Conservation (phyloP, 2,329 filamentous ascomycete genomes). For the Curvularia sp. region DNA sequence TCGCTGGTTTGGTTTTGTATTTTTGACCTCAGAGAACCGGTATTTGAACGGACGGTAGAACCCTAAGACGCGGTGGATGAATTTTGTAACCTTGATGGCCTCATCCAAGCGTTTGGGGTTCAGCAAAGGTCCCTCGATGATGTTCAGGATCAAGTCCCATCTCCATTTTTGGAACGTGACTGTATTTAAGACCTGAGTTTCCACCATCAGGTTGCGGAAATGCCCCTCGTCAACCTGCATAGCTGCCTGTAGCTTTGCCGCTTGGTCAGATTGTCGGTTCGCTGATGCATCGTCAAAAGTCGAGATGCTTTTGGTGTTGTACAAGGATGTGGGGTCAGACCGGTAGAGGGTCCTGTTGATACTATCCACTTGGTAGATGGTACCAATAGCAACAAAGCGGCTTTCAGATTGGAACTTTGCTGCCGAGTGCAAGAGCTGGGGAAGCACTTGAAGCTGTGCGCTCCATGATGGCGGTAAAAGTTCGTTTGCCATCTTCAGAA, state of each 20-base stretch:
- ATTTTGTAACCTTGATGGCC: slow-evolving; percentile 92
- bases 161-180: slow-evolving; percentile 97
- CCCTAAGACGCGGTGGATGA: slow-evolving; percentile 90
- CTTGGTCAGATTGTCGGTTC: slow-evolving; percentile 53
- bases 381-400: slow-evolving; percentile 82
- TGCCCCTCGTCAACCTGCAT: slow-evolving; percentile 69
- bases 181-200: slow-evolving; percentile 85
- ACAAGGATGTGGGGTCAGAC: slow-evolving; percentile 63
- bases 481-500: slow-evolving; percentile 86
- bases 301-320: slow-evolving; percentile 40
- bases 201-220: slow-evolving; percentile 69
- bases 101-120: slow-evolving; percentile 93
- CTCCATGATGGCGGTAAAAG: slow-evolving; percentile 84
- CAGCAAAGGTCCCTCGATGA: slow-evolving; percentile 90
- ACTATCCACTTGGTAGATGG: slow-evolving; percentile 97
- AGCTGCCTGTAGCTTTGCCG: slow-evolving; percentile 62
- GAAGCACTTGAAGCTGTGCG: slow-evolving; percentile 83
- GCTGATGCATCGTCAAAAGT: slow-evolving; percentile 30
- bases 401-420: slow-evolving; percentile 73
- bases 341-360: slow-evolving; percentile 92
- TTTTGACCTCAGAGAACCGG: slow-evolving; percentile 87
- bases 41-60: slow-evolving; percentile 98
- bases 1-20: slow-evolving; percentile 90
- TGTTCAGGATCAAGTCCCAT: slow-evolving; percentile 88
- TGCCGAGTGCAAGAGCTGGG: slow-evolving; percentile 81